Base-by-base conservation (phyloP, 2,329 filamentous ascomycete genomes). In the Zymoseptoria ardabiliae region DNA sequence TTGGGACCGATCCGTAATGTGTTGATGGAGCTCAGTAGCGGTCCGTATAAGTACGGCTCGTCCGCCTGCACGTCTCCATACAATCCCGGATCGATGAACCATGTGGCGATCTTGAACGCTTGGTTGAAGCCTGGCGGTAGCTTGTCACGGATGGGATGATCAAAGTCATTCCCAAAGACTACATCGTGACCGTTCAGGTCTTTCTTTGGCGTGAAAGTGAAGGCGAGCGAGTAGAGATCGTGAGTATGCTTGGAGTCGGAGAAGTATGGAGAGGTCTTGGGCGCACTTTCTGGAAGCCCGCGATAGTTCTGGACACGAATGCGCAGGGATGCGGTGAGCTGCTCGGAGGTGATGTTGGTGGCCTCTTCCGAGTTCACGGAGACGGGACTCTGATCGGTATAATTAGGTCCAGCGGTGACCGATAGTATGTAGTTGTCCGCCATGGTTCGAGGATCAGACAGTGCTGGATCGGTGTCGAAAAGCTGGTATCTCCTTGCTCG, bases 131-230 rank as follows among this genome's bases (percentile, higher is more conserved):
- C 91, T 0, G 90, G 90, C 0, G 94, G 93, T 1, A 99, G 79
- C 17, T 86, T 84, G 71, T 96, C 88, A 28, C 91, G 84, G 67
- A 99, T 94, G 0, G 94, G 90, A 55, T 89, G 84, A 70, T 96
- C 92, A 72, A 97, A 97, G 78, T 97, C 91, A 73, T 97, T 97
- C 50, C 93, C 94, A 68, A 96, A 96, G 57, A 97, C 85, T 2
- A 99, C 79, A 63, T 95, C 86, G 23, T 83, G 75, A 51, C 85
- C 91, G 2, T 80, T 79, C 58, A 96, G 85, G 41, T 74, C 74
- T 28, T 77, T 68, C 68, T 89, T 90, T n/a, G 88, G 90, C 0
- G 82, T 85, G 73, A 97, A 90, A 52, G 84, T 82, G 71, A 96
- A 87, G 30, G 84, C 81, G 68, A 97, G 91, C 68, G 86, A 90